These are phyloP conservation scores for Eucalyptus rudis DNA, from an alignment of 345 rosid species.

Conservation along the genomic window DNA sequence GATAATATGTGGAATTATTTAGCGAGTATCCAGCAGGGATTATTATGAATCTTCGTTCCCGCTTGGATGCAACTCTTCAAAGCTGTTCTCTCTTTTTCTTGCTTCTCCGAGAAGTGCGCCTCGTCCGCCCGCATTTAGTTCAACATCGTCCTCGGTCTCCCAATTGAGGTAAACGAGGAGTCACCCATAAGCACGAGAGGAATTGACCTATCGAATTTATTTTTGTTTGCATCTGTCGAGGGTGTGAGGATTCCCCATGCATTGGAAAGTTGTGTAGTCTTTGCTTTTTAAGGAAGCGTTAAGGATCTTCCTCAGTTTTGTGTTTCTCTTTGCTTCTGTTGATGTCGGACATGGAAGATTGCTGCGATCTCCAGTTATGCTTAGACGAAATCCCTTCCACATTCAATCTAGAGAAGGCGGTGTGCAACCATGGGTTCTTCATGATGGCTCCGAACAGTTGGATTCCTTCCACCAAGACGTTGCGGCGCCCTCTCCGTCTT, in stretches of 20 bases:
- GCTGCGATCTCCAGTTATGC: not conserved
- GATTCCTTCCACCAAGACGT: slow-evolving; percentile 15
- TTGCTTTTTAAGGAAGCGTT: not conserved
- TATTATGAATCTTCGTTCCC: not conserved
- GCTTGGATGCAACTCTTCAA: not conserved
- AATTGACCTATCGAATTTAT: not conserved
- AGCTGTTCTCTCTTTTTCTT: not conserved
- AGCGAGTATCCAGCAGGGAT: not conserved
- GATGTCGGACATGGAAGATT: not conserved
- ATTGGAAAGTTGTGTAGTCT: not conserved
- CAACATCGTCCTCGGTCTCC: not conserved
- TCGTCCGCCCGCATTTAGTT: not conserved
- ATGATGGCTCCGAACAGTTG: slow-evolving; percentile 48
- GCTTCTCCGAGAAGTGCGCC: not conserved
- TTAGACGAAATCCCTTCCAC: not conserved
- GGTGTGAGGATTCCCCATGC: not conserved
- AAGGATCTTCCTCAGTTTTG: not conserved
- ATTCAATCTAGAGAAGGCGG: slow-evolving; percentile 21
- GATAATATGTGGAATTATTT: not conserved
- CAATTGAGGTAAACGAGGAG: not conserved
- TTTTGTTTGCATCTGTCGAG: not conserved
- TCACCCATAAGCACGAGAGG: not conserved
- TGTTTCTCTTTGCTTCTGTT: not conserved
- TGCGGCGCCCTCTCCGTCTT: slow-evolving; percentile 18
- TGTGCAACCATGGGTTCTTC: slow-evolving; percentile 14